A percentile compares a stretch with the other conserved stretches of the same genome.
These are phyloP conservation scores for Zelonia costaricensis DNA, from an alignment of 208 protist species.

Conservation along the genomic window DNA sequence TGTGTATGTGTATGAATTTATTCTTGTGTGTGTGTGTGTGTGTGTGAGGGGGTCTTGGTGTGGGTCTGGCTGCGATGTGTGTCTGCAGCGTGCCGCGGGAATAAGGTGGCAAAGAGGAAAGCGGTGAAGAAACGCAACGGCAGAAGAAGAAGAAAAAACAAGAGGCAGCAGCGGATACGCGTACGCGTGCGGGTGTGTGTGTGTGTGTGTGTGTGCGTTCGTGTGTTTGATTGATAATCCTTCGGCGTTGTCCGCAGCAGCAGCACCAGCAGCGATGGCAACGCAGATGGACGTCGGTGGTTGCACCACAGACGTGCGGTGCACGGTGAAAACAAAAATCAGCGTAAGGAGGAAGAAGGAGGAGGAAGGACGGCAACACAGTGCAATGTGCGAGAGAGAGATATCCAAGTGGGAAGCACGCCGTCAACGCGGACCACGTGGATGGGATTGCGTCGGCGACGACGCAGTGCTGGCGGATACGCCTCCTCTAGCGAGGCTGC, in stretches of 20 bases:
- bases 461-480: too few relatives aligned
- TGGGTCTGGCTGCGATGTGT: neutral
- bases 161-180: neutral
- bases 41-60: neutral
- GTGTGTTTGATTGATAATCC: neutral
- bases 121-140: neutral
- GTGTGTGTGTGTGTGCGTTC: conserved; percentile 2
- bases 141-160: neutral
- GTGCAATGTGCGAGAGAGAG: too few relatives aligned
- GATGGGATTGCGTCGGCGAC: too few relatives aligned
- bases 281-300: neutral
- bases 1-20: neutral
- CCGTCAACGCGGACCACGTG: too few relatives aligned
- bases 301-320: neutral
- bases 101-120: neutral
- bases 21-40: neutral
- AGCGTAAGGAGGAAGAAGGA: too few relatives aligned
- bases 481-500: neutral
- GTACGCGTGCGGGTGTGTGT: neutral
- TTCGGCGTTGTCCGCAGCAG: neutral
- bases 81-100: too few relatives aligned
- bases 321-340: too few relatives aligned
- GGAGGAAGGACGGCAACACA: too few relatives aligned
- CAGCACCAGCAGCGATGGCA: neutral
- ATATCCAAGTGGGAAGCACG: too few relatives aligned